Evolutionary conservation across 2,329 filamentous ascomycete species (phyloP).

Genomic region (Falciphora oryzae): DNA sequence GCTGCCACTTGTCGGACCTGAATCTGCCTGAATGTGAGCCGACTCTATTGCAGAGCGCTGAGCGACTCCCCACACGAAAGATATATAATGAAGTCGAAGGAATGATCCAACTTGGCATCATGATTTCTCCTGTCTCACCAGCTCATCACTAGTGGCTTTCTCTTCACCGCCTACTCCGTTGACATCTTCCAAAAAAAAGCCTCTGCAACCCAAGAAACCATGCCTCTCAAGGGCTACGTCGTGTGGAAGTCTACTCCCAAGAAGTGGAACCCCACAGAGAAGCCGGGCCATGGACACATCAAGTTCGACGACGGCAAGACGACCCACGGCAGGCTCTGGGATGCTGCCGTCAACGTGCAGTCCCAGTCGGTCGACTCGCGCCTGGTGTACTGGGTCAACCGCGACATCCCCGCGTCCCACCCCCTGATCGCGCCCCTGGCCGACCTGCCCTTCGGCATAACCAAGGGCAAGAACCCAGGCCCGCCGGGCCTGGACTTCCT

Average conservation of each 20-base stretch:
- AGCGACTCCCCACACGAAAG: too few species aligned
- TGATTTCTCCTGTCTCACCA: too few species aligned
- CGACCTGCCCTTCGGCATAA: constrained; percentile 13
- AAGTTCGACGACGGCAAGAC: constrained; percentile 16
- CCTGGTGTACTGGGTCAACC: constrained; percentile 44
- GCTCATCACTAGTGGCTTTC: too few species aligned
- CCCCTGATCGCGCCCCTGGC: constrained; percentile 14
- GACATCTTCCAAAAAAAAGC: too few species aligned
- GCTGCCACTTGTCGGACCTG: too few species aligned
- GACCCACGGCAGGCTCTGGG: constrained; percentile 1
- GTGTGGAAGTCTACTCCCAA: constrained; percentile 19
- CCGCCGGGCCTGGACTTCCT: constrained; percentile 18
- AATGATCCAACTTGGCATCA: too few species aligned
- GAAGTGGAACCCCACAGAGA: constrained; percentile 14
- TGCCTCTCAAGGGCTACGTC: constrained; percentile 18
- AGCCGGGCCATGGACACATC: constrained; percentile 17
- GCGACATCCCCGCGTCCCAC: constrained; percentile 31
- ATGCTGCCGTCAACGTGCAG: constrained; percentile 21
- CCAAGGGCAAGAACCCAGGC: neutral
- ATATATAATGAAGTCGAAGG: too few species aligned
- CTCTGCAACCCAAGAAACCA: neutral
- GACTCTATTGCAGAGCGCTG: too few species aligned
- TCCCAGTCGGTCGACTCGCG: constrained; percentile 19
- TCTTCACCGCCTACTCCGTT: too few species aligned
- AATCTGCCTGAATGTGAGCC: too few species aligned